These are phyloP conservation scores for Rhodomyrtus tomentosa DNA, from an alignment of 345 rosid genomes.

Conservation along the genomic window DNA sequence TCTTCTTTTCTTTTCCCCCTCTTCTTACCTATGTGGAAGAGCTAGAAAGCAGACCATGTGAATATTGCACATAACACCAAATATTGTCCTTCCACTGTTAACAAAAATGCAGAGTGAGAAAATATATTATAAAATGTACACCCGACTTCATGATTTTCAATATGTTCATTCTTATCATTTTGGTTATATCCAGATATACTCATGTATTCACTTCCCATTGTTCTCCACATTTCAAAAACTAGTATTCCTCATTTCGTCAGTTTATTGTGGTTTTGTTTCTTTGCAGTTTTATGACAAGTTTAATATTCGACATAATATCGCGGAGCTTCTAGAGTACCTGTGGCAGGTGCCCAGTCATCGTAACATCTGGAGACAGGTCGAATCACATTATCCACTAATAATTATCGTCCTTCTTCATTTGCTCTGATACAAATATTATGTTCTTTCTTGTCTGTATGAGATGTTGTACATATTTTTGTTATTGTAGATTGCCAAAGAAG, in stretches of 20 bases:
- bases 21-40: not conserved
- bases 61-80: not conserved
- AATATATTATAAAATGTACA: not conserved
- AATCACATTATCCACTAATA: not conserved
- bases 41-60: not conserved
- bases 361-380: constrained; percentile 93
- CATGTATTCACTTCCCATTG: not conserved
- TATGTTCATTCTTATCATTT: not conserved
- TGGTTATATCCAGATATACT: not conserved
- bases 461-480: not conserved
- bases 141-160: not conserved
- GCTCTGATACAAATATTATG: not conserved
- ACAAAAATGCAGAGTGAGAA: not conserved
- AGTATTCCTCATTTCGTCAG: not conserved
- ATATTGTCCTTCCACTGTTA: not conserved
- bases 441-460: not conserved
- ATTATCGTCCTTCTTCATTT: not conserved
- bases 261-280: not conserved
- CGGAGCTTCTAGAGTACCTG: constrained; percentile 93
- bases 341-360: constrained; percentile 99
- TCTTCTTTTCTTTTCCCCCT: not conserved
- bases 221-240: not conserved
- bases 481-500: constrained; percentile 94
- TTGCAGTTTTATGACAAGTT: constrained; percentile 97
- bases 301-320: constrained; percentile 93